These are phyloP conservation scores for Choiromyces venosus DNA, from an alignment of 495 filamentous ascomycete species.

Conservation along the genomic window DNA sequence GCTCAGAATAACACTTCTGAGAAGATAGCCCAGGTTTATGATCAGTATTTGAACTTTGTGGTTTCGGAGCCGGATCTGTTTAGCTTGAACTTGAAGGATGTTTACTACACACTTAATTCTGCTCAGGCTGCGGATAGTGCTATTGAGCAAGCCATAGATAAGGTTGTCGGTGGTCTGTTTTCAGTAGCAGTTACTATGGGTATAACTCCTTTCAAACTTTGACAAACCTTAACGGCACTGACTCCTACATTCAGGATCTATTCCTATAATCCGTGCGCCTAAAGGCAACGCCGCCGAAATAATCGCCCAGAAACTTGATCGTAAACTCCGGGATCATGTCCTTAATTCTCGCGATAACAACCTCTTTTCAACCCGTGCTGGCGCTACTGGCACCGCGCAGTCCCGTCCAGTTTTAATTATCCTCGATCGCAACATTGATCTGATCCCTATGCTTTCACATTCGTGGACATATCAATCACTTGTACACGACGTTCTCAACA, in stretches of 20 bases:
- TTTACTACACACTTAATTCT: conserved; percentile 93
- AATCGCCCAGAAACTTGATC: conserved; percentile 86
- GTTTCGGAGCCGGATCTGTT: conserved; percentile 95
- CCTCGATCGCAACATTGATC: conserved; percentile 86
- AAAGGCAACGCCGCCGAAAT: conserved; percentile 90
- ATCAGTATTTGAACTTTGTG: conserved; percentile 97
- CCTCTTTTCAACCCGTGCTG: conserved; percentile 37
- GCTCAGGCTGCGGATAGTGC: conserved; percentile 83
- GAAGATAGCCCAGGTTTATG: conserved; percentile 83
- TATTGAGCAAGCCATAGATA: conserved; percentile 77
- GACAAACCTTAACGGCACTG: conserved; percentile 5
- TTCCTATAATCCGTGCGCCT: conserved; percentile 89
- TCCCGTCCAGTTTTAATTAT: conserved; percentile 46
- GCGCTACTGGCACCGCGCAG: conserved; percentile 26
- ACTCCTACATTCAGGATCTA: conserved; percentile 54
- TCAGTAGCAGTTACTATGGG: conserved; percentile 97
- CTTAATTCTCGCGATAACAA: conserved; percentile 82
- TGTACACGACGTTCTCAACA: conserved; percentile 87
- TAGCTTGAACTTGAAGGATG: conserved; percentile 83
- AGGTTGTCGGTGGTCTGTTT: conserved; percentile 88
- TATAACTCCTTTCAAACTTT: conserved; percentile 42
- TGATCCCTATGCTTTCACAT: conserved; percentile 97
- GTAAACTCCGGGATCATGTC: conserved; percentile 92
- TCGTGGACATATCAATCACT: conserved; percentile 98
- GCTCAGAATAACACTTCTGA: conserved; percentile 77